Percentiles rank a stretch among this genome's conserved stretches.
phyloP scores from a whole-genome alignment of 768 basidiomycete species.

The Jaapia argillacea region DNA sequence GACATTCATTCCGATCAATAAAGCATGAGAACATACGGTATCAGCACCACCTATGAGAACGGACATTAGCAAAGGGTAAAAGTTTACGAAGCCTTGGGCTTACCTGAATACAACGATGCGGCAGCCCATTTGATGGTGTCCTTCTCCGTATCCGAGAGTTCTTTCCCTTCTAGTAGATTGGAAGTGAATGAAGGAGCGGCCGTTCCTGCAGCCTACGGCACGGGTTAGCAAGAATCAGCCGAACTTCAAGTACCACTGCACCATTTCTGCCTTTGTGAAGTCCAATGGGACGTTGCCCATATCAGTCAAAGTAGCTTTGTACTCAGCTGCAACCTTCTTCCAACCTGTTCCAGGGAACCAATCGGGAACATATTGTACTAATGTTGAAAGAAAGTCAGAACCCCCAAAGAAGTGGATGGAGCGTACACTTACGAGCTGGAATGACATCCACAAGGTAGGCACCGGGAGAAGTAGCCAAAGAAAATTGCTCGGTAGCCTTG shows the following conservation, averaged over 20 bases:
- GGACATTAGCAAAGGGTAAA: background rate
- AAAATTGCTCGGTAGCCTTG: conserved; percentile 14
- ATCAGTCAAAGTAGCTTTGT: conserved; percentile 9
- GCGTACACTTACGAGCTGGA: conserved; percentile 16
- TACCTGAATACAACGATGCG: conserved; percentile 12
- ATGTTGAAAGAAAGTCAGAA: background rate
- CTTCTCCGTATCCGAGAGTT: conserved; percentile 4
- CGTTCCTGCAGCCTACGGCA: conserved; percentile 8
- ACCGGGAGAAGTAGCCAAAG: conserved; percentile 17
- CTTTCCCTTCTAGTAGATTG: conserved; percentile 4
- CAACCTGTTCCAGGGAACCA: conserved; percentile 32
- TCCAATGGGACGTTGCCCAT: conserved; percentile 19
- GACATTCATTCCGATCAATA: background rate
- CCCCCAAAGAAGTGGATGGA: background rate
- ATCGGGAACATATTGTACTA: conserved; percentile 25
- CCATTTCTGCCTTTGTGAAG: conserved; percentile 22
- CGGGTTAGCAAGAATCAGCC: background rate
- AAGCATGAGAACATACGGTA: conserved; percentile 5
- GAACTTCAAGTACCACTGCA: background rate
- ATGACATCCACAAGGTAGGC: conserved; percentile 24
- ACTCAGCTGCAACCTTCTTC: conserved; percentile 19
- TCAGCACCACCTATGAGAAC: conserved; percentile 7
- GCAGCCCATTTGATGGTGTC: conserved; percentile 13
- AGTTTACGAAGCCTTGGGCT: conserved; percentile 2
- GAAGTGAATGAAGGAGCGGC: conserved; percentile 10